A percentile compares a stretch with the other conserved stretches of the same genome.
Conservation (phyloP, 768 basidiomycete species). For the Suillus decipiens region DNA sequence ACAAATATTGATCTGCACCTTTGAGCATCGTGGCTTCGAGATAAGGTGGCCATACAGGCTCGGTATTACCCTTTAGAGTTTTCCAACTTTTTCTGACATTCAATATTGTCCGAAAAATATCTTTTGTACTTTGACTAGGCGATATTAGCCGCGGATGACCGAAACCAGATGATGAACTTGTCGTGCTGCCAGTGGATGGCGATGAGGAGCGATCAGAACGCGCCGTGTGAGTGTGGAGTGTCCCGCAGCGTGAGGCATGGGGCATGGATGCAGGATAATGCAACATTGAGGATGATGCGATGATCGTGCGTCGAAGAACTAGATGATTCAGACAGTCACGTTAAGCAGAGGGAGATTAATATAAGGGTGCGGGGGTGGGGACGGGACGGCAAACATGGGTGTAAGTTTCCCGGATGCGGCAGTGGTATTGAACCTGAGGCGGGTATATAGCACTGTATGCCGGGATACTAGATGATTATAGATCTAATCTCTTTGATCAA, state of each 20-base stretch:
- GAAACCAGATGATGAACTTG: background rate
- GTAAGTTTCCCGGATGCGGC: conserved; percentile 23
- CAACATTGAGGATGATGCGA: conserved; percentile 19
- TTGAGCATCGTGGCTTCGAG: conserved; percentile 77
- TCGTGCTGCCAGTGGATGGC: background rate
- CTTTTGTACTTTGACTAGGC: conserved; percentile 34
- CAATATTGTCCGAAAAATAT: conserved; percentile 68
- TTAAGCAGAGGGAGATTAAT: conserved; percentile 22
- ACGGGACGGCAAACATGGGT: conserved; percentile 21
- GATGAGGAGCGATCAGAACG: background rate
- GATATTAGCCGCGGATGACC: conserved; percentile 16
- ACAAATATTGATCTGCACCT: conserved; percentile 43
- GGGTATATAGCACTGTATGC: background rate
- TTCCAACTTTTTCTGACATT: conserved; percentile 77
- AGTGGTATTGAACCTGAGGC: conserved; percentile 3
- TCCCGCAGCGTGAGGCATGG: conserved; percentile 10
- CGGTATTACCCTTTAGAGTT: conserved; percentile 62
- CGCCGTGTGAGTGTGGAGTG: conserved; percentile 4
- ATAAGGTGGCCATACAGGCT: conserved; percentile 79
- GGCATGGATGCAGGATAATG: conserved; percentile 10
- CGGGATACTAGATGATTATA: conserved; percentile 10
- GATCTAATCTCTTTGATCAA: background rate
- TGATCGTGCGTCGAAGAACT: conserved; percentile 7
- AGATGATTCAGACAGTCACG: background rate
- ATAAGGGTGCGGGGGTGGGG: conserved; percentile 19